phyloP scores from a whole-genome alignment of 345 rosid genomes.

The Rhodamnia rubescens region DNA sequence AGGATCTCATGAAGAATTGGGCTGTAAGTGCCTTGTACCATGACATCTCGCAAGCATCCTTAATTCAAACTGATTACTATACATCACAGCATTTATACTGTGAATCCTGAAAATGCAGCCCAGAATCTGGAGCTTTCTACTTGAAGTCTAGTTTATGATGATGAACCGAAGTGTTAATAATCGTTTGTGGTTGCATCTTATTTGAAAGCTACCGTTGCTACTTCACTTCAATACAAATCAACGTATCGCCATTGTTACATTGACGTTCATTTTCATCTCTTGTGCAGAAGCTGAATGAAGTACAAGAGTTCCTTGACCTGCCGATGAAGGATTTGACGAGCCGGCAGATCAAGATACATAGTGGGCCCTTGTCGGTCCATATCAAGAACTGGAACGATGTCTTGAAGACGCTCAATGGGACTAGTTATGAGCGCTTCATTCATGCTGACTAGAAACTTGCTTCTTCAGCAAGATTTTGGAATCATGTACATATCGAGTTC shows the following conservation, averaged over 20 bases:
- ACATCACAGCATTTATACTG: neutral
- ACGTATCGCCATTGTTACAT: neutral
- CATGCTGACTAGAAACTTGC: conserved; percentile 38
- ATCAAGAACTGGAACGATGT: conserved; percentile 81
- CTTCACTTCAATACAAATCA: neutral
- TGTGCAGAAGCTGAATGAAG: conserved; percentile 63
- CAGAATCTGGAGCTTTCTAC: neutral
- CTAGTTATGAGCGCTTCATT: conserved; percentile 46
- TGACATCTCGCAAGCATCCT: neutral
- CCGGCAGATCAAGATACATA: conserved; percentile 84
- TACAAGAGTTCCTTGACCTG: conserved; percentile 59
- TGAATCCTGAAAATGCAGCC: neutral
- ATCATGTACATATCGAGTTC: neutral
- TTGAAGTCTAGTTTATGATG: neutral
- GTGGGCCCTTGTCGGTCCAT: conserved; percentile 52
- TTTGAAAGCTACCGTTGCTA: neutral
- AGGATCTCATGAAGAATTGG: conserved; percentile 53
- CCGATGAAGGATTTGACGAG: conserved; percentile 52
- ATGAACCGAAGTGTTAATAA: neutral
- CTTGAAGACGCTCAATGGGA: conserved; percentile 49
- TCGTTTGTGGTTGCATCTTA: neutral
- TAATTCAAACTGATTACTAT: neutral
- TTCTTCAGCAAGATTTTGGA: neutral
- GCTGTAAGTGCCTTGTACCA: conserved; percentile 23
- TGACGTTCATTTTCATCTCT: neutral